Evolutionary conservation across 148 eudicot species (phyloP).

Genomic region (Fallopia convolvulus): DNA sequence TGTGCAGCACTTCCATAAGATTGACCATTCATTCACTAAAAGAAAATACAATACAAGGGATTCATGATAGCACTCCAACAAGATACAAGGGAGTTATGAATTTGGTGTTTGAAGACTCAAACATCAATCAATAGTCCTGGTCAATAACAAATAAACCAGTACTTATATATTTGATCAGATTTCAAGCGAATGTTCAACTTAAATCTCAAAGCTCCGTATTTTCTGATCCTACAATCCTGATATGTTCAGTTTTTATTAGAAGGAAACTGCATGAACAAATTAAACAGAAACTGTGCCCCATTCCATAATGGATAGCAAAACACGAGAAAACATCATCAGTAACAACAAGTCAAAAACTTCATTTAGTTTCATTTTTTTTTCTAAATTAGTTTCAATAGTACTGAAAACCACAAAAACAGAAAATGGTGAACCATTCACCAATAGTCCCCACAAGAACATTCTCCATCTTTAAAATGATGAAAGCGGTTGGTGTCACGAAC

Average conservation of each 20-base stretch:
- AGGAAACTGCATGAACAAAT: neutral
- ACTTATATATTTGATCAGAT: neutral
- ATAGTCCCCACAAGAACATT: slow-evolving; percentile 82
- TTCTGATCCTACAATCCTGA: neutral
- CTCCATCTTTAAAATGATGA: slow-evolving; percentile 79
- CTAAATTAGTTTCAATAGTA: too few species aligned
- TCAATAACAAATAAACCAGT: neutral
- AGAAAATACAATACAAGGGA: neutral
- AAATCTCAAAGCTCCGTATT: neutral
- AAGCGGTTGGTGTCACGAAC: slow-evolving; percentile 78
- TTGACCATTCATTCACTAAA: neutral
- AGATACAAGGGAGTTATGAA: too few species aligned
- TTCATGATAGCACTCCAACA: neutral
- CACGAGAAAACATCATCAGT: neutral
- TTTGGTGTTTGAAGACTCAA: neutral
- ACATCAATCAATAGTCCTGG: neutral
- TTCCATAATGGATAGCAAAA: neutral
- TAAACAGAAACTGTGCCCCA: neutral
- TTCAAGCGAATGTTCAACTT: neutral
- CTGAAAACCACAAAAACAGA: neutral
- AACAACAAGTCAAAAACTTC: neutral
- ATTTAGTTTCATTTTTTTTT: neutral
- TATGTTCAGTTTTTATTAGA: neutral
- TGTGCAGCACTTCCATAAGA: neutral
- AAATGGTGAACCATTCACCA: slow-evolving; percentile 39